Evolutionary conservation across 805 yeast species (phyloP).

Genomic region (Sungouiozyma intestinalis): DNA sequence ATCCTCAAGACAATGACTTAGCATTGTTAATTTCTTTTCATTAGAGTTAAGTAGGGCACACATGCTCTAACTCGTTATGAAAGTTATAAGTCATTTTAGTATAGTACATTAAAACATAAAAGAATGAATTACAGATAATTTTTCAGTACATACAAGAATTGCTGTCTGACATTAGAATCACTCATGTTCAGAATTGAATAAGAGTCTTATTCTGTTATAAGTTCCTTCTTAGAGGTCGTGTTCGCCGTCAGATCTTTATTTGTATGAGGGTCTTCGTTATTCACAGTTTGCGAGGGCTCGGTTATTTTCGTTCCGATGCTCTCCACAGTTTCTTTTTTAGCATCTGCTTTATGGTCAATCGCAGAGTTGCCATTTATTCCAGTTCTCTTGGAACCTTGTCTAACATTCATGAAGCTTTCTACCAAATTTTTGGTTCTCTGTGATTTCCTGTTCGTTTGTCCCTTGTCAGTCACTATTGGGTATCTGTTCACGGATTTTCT

Average conservation of each 20-base stretch:
- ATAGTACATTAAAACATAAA: not conserved
- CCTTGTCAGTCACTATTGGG: slow-evolving; percentile 18
- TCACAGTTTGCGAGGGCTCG: no score
- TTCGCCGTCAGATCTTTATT: not conserved
- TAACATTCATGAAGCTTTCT: slow-evolving; percentile 37
- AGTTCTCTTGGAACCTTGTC: slow-evolving; percentile 45
- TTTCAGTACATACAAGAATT: not conserved
- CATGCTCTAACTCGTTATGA: no score
- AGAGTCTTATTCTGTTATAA: not conserved
- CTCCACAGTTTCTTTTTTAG: not conserved
- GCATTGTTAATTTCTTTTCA: no score
- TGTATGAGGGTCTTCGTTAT: not conserved
- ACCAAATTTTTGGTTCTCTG: slow-evolving; percentile 30
- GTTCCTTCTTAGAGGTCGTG: not conserved
- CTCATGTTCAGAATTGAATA: not conserved
- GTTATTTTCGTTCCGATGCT: slow-evolving; percentile 11
- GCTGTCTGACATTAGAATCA: not conserved
- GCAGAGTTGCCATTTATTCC: slow-evolving; percentile 12
- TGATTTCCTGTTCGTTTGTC: slow-evolving; percentile 18
- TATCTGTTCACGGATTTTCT: slow-evolving; percentile 43
- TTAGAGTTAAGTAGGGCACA: no score
- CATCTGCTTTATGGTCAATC: not conserved
- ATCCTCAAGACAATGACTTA: no score
- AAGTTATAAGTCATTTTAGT: no score
- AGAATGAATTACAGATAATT: not conserved